These are phyloP conservation scores for Peniophora sp. DNA, from an alignment of 1,284 basidiomycete genomes.

Conservation along the genomic window DNA sequence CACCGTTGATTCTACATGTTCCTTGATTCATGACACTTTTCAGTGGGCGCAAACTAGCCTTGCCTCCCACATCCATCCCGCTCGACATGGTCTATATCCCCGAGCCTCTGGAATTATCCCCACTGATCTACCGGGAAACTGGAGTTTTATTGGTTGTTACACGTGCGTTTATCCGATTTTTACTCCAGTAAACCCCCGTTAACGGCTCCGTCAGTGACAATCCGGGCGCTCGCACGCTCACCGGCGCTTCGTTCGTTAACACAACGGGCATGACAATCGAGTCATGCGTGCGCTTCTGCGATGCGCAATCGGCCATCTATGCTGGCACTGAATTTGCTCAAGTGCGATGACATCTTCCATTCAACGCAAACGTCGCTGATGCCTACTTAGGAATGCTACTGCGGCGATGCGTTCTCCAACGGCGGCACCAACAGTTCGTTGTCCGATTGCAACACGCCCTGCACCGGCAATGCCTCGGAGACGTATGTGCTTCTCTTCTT, in stretches of 20 bases:
- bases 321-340: constrained; percentile 54
- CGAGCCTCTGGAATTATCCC: not conserved
- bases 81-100: too few species aligned
- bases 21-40: too few species aligned
- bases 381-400: constrained; percentile 33
- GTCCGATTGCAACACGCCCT: constrained; percentile 55
- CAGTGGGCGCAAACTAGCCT: too few species aligned
- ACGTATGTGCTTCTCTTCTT: constrained; percentile 18
- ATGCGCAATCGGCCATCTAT: constrained; percentile 39
- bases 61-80: too few species aligned
- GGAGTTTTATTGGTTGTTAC: constrained; percentile 58
- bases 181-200: constrained; percentile 1
- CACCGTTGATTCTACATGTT: too few species aligned
- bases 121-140: constrained; percentile 36
- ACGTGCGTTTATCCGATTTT: constrained; percentile 32
- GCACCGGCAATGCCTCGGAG: constrained; percentile 50
- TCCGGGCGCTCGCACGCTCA: constrained; percentile 42
- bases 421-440: constrained; percentile 36
- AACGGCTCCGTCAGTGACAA: constrained; percentile 35
- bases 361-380: constrained; percentile 1
- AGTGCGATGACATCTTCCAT: constrained; percentile 36
- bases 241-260: constrained; percentile 33
- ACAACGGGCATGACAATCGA: constrained; percentile 56
- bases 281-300: constrained; percentile 56
- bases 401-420: constrained; percentile 45